These are phyloP conservation scores for Plasmodium gaboni DNA, from an alignment of 169 alveolate genomes.

Conservation along the genomic window DNA sequence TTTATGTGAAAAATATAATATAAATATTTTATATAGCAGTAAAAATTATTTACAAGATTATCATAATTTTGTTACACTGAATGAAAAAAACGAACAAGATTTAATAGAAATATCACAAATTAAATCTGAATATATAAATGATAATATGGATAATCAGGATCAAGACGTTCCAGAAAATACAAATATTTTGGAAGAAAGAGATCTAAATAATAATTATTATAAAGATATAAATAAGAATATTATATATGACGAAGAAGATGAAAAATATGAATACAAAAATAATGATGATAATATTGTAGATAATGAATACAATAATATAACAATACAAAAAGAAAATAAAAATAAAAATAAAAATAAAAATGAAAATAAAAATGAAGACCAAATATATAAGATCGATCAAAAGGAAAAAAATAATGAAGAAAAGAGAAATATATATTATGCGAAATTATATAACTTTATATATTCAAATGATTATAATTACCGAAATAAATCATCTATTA, in stretches of 20 bases:
- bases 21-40: slow-evolving; percentile 30
- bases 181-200: neutral
- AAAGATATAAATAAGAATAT: neutral
- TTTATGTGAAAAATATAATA: slow-evolving; percentile 59
- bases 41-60: slow-evolving; percentile 43
- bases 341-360: neutral
- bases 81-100: slow-evolving; percentile 8
- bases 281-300: neutral
- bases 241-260: neutral
- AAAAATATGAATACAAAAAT: neutral
- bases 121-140: slow-evolving; percentile 25
- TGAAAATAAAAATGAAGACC: neutral
- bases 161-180: neutral
- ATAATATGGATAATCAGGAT: slow-evolving; percentile 6
- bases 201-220: neutral
- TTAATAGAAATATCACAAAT: slow-evolving; percentile 41
- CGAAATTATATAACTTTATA: slow-evolving; percentile 58
- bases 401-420: neutral
- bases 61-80: slow-evolving; percentile 21
- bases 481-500: slow-evolving; percentile 70
- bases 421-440: neutral
- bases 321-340: neutral
- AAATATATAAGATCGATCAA: neutral
- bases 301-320: neutral
- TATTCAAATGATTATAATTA: slow-evolving; percentile 57